Conservation (phyloP, 2,329 filamentous ascomycete genomes). For the Didymosphaeria variabile region DNA sequence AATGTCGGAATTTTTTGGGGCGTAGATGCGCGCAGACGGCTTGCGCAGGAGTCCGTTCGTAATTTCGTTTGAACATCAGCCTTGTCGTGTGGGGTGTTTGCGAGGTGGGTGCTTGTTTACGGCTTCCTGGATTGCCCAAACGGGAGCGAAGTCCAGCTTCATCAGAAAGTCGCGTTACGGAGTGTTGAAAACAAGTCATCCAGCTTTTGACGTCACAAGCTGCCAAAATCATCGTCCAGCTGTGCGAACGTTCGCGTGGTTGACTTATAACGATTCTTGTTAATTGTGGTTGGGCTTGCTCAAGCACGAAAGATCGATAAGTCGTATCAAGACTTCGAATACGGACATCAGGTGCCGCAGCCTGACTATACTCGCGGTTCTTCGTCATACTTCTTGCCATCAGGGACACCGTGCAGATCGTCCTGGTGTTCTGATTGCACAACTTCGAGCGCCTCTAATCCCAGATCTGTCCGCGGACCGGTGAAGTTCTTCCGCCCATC, state of each 20-base stretch:
- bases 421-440: conserved; percentile 34
- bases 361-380: conserved; percentile 6
- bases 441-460: conserved; percentile 54
- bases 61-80: conserved; percentile 7
- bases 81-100: conserved; percentile 6
- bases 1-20: conserved; percentile 1
- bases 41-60: conserved; percentile 8
- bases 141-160: conserved; percentile 11
- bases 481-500: conserved; percentile 69
- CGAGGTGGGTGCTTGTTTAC: conserved; percentile 2
- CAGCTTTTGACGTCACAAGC: neutral
- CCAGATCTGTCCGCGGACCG: conserved; percentile 55
- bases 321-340: neutral
- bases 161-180: conserved; percentile 2
- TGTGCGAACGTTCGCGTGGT: neutral
- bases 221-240: neutral
- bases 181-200: conserved; percentile 1
- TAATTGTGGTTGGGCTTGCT: neutral
- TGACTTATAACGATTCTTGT: neutral
- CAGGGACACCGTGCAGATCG: neutral
- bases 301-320: neutral
- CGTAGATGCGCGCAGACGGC: neutral
- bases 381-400: conserved; percentile 25
- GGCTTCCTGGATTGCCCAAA: conserved; percentile 10
- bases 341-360: neutral